Conservation (phyloP, 1,139 yeast species). For the Yamadazyma buinensis region DNA sequence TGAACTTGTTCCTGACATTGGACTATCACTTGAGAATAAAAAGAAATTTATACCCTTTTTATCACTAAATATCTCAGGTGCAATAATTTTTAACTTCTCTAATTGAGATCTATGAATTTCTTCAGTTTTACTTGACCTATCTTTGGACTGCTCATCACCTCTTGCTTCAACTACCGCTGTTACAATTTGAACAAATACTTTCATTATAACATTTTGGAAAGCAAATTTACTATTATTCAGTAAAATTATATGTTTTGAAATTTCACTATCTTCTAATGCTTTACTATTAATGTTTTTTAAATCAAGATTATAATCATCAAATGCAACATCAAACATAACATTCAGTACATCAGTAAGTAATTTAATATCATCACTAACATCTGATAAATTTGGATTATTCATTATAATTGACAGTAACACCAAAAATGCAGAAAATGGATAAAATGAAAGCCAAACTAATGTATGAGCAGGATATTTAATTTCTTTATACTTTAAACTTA, state of each 20-base stretch:
- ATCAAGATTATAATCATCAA: too few species aligned
- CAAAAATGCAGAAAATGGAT: constrained; percentile 35
- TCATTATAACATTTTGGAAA: constrained; percentile 17
- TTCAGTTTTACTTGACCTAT: too few species aligned
- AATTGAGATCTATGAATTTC: constrained; percentile 6
- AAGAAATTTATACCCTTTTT: background rate
- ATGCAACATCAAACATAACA: constrained; percentile 8
- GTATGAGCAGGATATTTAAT: constrained; percentile 18
- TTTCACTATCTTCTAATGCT: constrained; percentile 6
- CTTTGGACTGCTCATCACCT: background rate
- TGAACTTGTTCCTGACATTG: background rate
- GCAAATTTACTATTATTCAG: constrained; percentile 11
- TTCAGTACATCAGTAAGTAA: constrained; percentile 28
- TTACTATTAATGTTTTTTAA: background rate
- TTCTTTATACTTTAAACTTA: constrained; percentile 20
- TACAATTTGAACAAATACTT: constrained; percentile 20
- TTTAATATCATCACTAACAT: constrained; percentile 26
- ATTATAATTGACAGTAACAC: constrained; percentile 29
- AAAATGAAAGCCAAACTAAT: constrained; percentile 30
- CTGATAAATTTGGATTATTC: constrained; percentile 28
- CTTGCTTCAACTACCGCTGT: constrained; percentile 14
- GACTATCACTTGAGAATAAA: too few species aligned
- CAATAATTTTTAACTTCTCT: constrained; percentile 5
- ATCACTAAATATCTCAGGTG: constrained; percentile 12
- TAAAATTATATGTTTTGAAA: background rate